phyloP scores from a whole-genome alignment of 139 green algal genomes.

The Tetraselmis chui region DNA sequence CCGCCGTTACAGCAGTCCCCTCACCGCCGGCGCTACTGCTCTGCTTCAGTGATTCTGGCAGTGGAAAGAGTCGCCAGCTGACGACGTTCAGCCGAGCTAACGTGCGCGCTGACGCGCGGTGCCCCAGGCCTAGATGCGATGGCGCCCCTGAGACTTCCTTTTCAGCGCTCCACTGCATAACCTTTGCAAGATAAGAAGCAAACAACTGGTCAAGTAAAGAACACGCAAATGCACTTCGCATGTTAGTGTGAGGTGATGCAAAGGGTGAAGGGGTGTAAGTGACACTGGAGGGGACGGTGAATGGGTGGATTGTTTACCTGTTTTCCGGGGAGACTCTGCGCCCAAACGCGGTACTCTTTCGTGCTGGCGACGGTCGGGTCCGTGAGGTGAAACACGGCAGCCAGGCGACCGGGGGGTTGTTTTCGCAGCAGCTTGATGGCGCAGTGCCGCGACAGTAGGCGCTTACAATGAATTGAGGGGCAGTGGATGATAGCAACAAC shows the following conservation, averaged over 20 bases:
- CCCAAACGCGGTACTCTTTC: slow-evolving; percentile 8
- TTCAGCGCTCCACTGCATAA: no score
- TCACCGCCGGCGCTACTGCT: no score
- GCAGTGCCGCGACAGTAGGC: slow-evolving; percentile 25
- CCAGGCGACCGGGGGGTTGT: slow-evolving; percentile 13
- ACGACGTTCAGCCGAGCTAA: slow-evolving; percentile 35
- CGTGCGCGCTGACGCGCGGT: slow-evolving; percentile 29
- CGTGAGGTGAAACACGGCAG: slow-evolving; percentile 27
- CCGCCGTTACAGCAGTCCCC: no score
- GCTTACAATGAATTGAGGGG: slow-evolving; percentile 2
- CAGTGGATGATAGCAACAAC: slow-evolving; percentile 27
- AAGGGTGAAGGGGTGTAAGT: no score
- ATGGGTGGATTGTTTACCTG: no score
- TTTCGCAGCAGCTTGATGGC: slow-evolving; percentile 16
- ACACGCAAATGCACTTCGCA: no score
- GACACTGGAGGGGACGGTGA: no score
- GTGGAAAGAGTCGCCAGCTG: slow-evolving; percentile 40
- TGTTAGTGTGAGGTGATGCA: no score
- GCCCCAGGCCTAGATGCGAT: slow-evolving; percentile 16
- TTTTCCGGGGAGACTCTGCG: slow-evolving; percentile 22
- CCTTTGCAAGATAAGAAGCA: no score
- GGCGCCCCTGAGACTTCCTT: no score
- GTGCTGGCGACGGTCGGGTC: slow-evolving; percentile 1
- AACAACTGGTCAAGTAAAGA: no score
- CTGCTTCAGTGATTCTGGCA: slow-evolving; percentile 32